Base-by-base conservation (phyloP, 305 asterid genomes). In the Plantago rigida region DNA sequence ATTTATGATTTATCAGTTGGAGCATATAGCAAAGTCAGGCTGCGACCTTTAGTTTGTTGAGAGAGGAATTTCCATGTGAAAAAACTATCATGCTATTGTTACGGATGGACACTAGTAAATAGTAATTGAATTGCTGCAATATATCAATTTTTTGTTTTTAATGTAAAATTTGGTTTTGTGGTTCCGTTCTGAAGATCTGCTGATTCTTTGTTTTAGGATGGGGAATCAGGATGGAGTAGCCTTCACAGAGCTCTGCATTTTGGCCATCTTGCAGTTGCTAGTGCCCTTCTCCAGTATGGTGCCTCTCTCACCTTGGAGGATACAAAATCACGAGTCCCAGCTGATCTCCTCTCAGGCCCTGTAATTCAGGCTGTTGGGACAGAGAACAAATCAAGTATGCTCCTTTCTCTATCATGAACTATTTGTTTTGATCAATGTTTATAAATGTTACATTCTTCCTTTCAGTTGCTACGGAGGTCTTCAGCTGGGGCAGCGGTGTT, bases 401-500 rank as follows among this genome's bases (percentile, higher is more conserved):
- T 55, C n/a, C 48, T 17, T 22, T 63, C 12, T 49, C 58, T 63
- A 53, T 63, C 24, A 49, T 70, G 34, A 57, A 45, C 49, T 39
- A 29, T 65, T 65, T 67, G 24, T 73, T 65, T 13, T 47, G 60
- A 67, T 44, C 53, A 44, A 22, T 53, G 49, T 46, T 65, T 63
- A 52, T 63, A 22, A 65, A 63, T 78, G 55, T 54, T 58, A 47
- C 59, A 45, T 63, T 57, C 64, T 63, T 56, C 60, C 65, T 56
- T 76, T 52, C 79, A 83, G 96, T 80, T 48, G 80, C 84, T 29
- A 85, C 96, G 1, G 99, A 93, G 85, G 89, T 93, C 65, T 89
- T 78, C 69, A 93, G 99, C 73, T 93, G 99, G 99, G 99, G 99
- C 17, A 93, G 97, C 76, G 99, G 99, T 79, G 97, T 85, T 69